These are phyloP conservation scores for Pichia rugopelliculosa DNA, from an alignment of 805 yeast species.

Conservation along the genomic window DNA sequence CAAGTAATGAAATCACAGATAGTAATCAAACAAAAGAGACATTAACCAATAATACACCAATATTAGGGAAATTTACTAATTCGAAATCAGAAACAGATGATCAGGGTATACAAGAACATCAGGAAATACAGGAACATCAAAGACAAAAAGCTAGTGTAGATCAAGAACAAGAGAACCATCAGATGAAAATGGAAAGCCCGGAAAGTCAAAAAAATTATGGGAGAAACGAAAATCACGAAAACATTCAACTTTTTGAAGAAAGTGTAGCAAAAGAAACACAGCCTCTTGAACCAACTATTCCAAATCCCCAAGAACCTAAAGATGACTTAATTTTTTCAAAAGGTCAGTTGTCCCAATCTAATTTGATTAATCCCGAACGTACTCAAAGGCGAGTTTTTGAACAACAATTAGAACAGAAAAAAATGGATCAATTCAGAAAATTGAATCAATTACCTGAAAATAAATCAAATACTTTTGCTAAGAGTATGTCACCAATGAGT, in stretches of 20 bases:
- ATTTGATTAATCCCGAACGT: not conserved
- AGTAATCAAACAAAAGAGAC: not conserved
- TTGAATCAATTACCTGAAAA: not conserved
- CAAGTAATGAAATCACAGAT: not conserved
- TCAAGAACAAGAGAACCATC: not conserved
- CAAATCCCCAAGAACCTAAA: not conserved
- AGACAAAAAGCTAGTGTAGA: too few relatives aligned
- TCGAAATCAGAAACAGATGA: not conserved
- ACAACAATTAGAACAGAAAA: conserved; percentile 4
- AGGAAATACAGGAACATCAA: too few relatives aligned
- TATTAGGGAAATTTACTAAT: not conserved
- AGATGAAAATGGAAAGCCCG: too few relatives aligned
- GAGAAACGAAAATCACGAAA: too few relatives aligned
- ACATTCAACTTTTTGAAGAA: too few relatives aligned
- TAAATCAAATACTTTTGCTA: not conserved
- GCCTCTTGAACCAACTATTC: not conserved
- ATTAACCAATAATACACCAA: not conserved
- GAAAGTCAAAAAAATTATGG: too few relatives aligned
- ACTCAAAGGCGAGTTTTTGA: conserved; percentile 2
- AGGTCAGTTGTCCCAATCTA: not conserved
- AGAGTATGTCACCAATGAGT: conserved; percentile 12
- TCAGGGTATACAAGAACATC: too few relatives aligned
- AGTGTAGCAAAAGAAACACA: not conserved
- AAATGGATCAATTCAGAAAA: conserved; percentile 7
- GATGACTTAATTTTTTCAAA: not conserved